Conservation (phyloP, 2,329 filamentous ascomycete species). For the Colletotrichum lini region DNA sequence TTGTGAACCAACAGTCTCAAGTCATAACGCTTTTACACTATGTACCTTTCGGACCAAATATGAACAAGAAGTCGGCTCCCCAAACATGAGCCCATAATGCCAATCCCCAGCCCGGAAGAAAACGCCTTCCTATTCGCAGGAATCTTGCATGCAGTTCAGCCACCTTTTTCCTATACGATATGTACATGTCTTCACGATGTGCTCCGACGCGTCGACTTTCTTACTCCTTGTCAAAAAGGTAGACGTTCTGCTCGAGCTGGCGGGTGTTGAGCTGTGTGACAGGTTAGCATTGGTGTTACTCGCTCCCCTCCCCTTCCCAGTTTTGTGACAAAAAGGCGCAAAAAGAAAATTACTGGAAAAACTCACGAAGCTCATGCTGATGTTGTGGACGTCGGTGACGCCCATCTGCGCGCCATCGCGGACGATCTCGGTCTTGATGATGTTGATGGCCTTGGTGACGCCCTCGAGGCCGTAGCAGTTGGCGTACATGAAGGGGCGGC, state of each 20-base stretch:
- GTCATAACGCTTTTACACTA: neutral
- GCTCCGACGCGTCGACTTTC: neutral
- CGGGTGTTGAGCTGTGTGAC: conserved; percentile 33
- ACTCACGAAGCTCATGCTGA: conserved; percentile 40
- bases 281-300: neutral
- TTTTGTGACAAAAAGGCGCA: too few relatives aligned
- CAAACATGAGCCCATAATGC: neutral
- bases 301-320: too few relatives aligned
- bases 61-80: conserved; percentile 24
- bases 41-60: conserved; percentile 2
- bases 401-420: conserved; percentile 54
- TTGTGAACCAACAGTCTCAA: too few relatives aligned
- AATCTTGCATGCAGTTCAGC: conserved; percentile 14
- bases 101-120: neutral
- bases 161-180: neutral
- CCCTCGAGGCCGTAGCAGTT: conserved; percentile 65
- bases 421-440: conserved; percentile 63
- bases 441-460: conserved; percentile 60
- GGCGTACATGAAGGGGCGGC: conserved; percentile 64
- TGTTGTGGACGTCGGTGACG: conserved; percentile 48
- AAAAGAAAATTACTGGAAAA: fast-evolving
- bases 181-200: neutral
- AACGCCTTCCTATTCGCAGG: conserved; percentile 11
- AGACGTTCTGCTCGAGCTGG: conserved; percentile 38
- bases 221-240: conserved; percentile 29